A percentile compares a stretch with the other conserved stretches of the same genome.
phyloP scores from a whole-genome alignment of 2,329 filamentous ascomycete genomes.

The Penicillium sp. region DNA sequence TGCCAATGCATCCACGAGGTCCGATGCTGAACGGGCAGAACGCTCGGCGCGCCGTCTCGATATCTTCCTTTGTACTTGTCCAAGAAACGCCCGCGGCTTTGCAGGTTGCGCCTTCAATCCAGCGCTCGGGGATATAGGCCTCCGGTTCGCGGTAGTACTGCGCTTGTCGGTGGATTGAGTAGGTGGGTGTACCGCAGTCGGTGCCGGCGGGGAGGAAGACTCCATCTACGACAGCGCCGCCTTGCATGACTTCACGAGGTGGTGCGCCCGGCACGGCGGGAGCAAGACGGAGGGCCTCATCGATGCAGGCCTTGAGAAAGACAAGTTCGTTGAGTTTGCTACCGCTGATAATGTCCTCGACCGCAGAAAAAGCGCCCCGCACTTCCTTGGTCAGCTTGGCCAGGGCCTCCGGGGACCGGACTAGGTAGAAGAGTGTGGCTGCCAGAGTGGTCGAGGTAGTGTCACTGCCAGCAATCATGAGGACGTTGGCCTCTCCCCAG shows the following conservation, averaged over 20 bases:
- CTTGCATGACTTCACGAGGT: conserved; percentile 45
- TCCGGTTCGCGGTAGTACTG: conserved; percentile 65
- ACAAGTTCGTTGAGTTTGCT: conserved; percentile 39
- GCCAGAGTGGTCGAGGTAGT: conserved; percentile 68
- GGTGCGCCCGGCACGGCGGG: conserved; percentile 45
- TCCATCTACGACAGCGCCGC: conserved; percentile 43
- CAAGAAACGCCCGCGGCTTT: conserved; percentile 42
- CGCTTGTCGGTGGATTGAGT: conserved; percentile 69
- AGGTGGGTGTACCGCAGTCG: conserved; percentile 67
- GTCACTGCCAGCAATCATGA: conserved; percentile 73
- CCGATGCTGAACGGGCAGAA: conserved; percentile 66
- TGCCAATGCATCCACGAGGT: conserved; percentile 48
- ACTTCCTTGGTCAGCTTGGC: conserved; percentile 42
- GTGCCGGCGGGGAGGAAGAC: conserved; percentile 55
- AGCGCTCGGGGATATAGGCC: conserved; percentile 66
- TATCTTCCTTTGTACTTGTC: conserved; percentile 54
- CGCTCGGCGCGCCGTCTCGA: conserved; percentile 62
- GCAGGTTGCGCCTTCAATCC: conserved; percentile 57
- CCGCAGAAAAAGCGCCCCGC: conserved; percentile 38
- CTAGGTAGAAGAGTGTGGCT: conserved; percentile 48
- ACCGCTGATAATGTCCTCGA: conserved; percentile 45
- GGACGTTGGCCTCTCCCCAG: conserved; percentile 71
- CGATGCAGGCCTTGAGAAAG: conserved; percentile 49
- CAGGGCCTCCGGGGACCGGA: conserved; percentile 39
- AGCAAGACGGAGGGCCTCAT: conserved; percentile 47